phyloP scores from a whole-genome alignment of 306 rosid species.

The Quercus parvula region DNA sequence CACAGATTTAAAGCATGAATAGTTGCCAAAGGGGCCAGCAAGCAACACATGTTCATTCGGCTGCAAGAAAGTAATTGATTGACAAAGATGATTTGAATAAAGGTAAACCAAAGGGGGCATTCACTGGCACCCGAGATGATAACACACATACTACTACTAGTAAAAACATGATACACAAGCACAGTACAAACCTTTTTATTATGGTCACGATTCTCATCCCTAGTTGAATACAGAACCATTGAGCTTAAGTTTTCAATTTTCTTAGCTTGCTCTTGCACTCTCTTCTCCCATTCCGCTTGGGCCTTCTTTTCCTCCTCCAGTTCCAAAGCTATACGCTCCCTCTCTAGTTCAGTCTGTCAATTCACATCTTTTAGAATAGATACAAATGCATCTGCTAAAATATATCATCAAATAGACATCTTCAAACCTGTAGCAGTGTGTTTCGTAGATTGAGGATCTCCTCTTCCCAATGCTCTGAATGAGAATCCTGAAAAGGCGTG shows the following conservation, averaged over 20 bases:
- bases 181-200: slow-evolving; percentile 57
- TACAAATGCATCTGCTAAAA: slow-evolving; percentile 6
- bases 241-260: slow-evolving; percentile 88
- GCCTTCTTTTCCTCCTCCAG: slow-evolving; percentile 91
- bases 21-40: too few relatives aligned
- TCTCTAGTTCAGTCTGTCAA: slow-evolving; percentile 79
- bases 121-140: too few relatives aligned
- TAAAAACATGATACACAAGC: neutral
- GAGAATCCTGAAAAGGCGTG: slow-evolving; percentile 66
- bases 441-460: slow-evolving; percentile 88
- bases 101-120: too few relatives aligned
- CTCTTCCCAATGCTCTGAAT: slow-evolving; percentile 80
- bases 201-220: slow-evolving; percentile 68
- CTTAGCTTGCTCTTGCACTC: slow-evolving; percentile 81
- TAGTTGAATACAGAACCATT: slow-evolving; percentile 82
- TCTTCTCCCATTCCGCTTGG: slow-evolving; percentile 90
- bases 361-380: slow-evolving; percentile 26
- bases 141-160: neutral
- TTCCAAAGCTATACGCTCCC: slow-evolving; percentile 96
- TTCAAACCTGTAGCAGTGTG: slow-evolving; percentile 72
- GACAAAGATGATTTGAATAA: too few relatives aligned
- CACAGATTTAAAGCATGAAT: too few relatives aligned
- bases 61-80: too few relatives aligned
- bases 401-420: slow-evolving; percentile 18
- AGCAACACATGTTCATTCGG: too few relatives aligned